Conservation (phyloP, 1,284 basidiomycete species). For the Meripilus lineatus region DNA sequence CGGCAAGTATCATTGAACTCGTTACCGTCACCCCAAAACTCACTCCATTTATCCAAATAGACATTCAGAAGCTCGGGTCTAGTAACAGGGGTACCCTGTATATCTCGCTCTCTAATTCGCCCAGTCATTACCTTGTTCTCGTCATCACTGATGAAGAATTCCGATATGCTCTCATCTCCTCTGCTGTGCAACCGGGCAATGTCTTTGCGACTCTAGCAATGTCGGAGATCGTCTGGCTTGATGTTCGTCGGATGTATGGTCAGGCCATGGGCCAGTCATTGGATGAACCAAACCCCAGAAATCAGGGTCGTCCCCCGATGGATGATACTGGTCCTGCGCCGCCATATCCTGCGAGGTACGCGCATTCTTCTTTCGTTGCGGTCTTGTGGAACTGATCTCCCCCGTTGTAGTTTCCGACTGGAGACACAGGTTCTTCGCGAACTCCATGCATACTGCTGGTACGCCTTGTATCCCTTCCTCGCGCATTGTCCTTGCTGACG, state of each 20-base stretch:
- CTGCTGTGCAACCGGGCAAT: constrained; percentile 44
- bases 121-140: constrained; percentile 69
- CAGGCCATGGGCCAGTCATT: constrained; percentile 22
- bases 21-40: neutral
- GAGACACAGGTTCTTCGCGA: constrained; percentile 67
- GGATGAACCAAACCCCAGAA: neutral
- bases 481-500: neutral
- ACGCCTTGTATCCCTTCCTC: constrained; percentile 15
- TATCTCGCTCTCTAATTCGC: constrained; percentile 67
- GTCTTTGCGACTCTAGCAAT: constrained; percentile 56
- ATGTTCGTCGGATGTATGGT: constrained; percentile 56
- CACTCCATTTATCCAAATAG: too few relatives aligned
- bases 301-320: constrained; percentile 18
- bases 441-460: constrained; percentile 81
- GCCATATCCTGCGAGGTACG: constrained; percentile 20
- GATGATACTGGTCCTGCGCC: constrained; percentile 10
- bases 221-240: constrained; percentile 76
- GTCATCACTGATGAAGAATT: constrained; percentile 74
- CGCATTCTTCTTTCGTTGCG: neutral
- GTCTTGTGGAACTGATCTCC: neutral
- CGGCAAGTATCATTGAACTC: constrained; percentile 34
- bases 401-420: constrained; percentile 51
- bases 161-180: constrained; percentile 70
- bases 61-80: constrained; percentile 58
- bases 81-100: constrained; percentile 53